Base-by-base conservation (phyloP, 2,329 filamentous ascomycete species). In the Fusarium sp. region DNA sequence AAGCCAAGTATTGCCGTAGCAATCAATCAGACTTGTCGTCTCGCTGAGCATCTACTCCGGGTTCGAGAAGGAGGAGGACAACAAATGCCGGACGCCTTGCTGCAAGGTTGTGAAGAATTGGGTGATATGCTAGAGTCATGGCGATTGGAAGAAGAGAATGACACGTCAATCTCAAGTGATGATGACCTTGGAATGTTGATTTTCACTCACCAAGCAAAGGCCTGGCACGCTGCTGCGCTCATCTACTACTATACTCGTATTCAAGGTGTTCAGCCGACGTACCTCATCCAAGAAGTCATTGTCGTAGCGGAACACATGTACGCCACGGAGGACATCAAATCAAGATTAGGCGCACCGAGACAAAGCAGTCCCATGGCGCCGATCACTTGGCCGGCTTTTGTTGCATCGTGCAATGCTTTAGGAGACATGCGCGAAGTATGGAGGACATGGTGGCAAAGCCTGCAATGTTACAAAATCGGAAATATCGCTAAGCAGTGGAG, bases 221-320 rank as follows among this genome's bases (percentile, higher is more conserved):
- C 41, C 3, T 55, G 52, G 52, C 52, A 55, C 26, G 33, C 33
- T 15, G 41, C 52, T 9, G 52, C 52, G 10, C 41, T 55, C 1
- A 55, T 47, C n/a, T 47, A 55, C 52, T 55, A 55, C 26, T 47
- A 31, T 34, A 38, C 41, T 13, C 31, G 41, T 12, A 38, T 55
- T 16, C 41, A 55, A n/a, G 33, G 28, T 28, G 9, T 30, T 7
- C 13, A 47, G n/a, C 52, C 31, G 10, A 15, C 33, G 6, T 41
- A 47, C 8, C 52, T 55, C 5, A 23, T 23, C 7, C 41, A 28
- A 4, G 52, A 38, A n/a, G 15, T 28, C 12, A 10, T 23, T 10
- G 7, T 10, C 2, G 47, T 51, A 11, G 34, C 34, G 6, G 47
- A 40, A 31, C n/a, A 51, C 12, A 28, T 28, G 12, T 10, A 37